Conservation (phyloP, 2,329 filamentous ascomycete species). For the Cercospora citrullina region DNA sequence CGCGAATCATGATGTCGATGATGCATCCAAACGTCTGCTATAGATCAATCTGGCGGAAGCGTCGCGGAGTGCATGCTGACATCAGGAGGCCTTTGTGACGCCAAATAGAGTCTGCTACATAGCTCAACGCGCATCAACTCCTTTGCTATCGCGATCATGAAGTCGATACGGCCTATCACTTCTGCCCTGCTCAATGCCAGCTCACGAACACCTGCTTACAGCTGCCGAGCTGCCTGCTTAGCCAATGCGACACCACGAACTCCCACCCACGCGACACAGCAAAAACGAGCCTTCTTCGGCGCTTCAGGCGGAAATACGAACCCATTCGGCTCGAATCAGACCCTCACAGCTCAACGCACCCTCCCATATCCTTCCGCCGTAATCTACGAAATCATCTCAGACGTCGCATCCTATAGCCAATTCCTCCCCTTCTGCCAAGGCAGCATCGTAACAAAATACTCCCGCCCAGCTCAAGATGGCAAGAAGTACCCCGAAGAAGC, state of each 20-base stretch:
- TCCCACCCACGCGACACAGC: constrained; percentile 21
- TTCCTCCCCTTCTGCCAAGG: constrained; percentile 91
- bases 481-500: constrained; percentile 70
- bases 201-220: constrained; percentile 13
- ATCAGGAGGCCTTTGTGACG: neutral
- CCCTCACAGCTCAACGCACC: constrained; percentile 69
- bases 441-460: constrained; percentile 76
- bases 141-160: constrained; percentile 28
- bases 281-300: constrained; percentile 43
- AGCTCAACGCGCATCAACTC: neutral
- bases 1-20: constrained; percentile 1
- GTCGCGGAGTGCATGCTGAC: constrained; percentile 1
- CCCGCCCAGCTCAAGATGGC: constrained; percentile 49
- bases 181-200: constrained; percentile 26
- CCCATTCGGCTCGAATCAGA: constrained; percentile 62
- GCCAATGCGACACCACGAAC: constrained; percentile 17
- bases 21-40: neutral
- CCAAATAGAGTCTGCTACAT: constrained; percentile 2
- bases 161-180: constrained; percentile 31
- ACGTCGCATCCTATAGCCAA: constrained; percentile 76
- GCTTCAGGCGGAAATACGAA: constrained; percentile 38
- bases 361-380: constrained; percentile 70
- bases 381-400: constrained; percentile 84
- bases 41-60: neutral
- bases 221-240: constrained; percentile 23